These are phyloP conservation scores for Begonia loranthoides DNA, from an alignment of 306 rosid species.

Conservation along the genomic window DNA sequence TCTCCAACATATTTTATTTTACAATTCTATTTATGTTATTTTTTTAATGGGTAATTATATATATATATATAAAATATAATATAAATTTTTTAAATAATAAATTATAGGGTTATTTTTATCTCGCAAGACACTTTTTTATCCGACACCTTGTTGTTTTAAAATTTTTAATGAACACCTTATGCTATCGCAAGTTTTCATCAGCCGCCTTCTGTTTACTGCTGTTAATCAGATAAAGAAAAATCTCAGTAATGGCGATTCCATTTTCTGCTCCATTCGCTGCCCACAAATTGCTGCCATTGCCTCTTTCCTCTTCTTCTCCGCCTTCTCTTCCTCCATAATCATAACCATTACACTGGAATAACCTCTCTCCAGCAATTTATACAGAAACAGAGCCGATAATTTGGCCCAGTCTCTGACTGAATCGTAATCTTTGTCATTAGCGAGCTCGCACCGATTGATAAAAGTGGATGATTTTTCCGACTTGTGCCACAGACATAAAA, in stretches of 20 bases:
- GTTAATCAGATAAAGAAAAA: too few species aligned
- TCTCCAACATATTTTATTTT: too few species aligned
- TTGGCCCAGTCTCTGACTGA: slow-evolving; percentile 63
- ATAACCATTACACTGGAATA: slow-evolving; percentile 44
- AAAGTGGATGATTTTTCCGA: slow-evolving; percentile 60
- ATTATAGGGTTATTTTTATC: too few species aligned
- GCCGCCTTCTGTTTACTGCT: too few species aligned
- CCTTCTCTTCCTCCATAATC: slow-evolving; percentile 68
- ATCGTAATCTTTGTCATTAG: slow-evolving; percentile 51
- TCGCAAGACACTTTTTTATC: too few species aligned
- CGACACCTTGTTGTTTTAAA: too few species aligned
- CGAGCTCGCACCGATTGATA: slow-evolving; percentile 63
- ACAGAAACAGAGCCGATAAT: slow-evolving; percentile 60
- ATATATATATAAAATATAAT: too few species aligned
- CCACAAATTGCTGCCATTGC: slow-evolving; percentile 22
- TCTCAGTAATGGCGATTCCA: not conserved
- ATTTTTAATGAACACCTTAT: too few species aligned
- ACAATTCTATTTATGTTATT: too few species aligned
- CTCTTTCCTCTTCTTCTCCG: slow-evolving; percentile 56
- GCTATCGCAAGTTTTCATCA: too few species aligned
- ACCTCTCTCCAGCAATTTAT: slow-evolving; percentile 76
- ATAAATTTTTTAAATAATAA: too few species aligned
- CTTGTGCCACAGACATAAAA: slow-evolving; percentile 62
- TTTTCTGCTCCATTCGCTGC: slow-evolving; percentile 16
- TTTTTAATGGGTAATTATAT: too few species aligned